Evolutionary conservation across 148 eudicot genomes (phyloP).

Genomic region (Vaccinium myrtillus): DNA sequence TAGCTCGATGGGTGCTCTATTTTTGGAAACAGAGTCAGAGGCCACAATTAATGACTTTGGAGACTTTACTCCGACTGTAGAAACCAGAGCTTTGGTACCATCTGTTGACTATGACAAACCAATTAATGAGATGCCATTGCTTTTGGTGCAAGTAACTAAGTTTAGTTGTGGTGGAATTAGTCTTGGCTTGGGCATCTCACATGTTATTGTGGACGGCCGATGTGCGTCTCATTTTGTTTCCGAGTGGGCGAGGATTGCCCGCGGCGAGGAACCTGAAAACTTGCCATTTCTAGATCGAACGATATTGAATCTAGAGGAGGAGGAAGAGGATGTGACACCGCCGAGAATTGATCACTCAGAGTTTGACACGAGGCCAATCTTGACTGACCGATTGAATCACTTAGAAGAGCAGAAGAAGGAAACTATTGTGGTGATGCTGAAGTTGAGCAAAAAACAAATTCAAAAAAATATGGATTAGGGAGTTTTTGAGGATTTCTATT

Average conservation of each 20-base stretch:
- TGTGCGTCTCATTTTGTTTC: constrained; percentile 31
- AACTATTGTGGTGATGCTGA: background rate
- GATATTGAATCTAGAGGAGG: constrained; percentile 22
- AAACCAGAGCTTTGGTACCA: constrained; percentile 19
- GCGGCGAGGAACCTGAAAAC: constrained; percentile 23
- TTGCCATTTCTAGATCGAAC: constrained; percentile 34
- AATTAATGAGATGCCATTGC: constrained; percentile 30
- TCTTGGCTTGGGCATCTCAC: constrained; percentile 31
- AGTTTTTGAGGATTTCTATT: background rate
- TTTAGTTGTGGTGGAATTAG: constrained; percentile 52
- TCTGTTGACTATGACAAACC: constrained; percentile 21
- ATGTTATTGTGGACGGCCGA: constrained; percentile 40
- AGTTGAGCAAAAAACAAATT: background rate
- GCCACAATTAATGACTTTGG: constrained; percentile 25
- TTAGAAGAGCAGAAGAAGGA: constrained; percentile 21
- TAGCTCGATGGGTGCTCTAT: constrained; percentile 34
- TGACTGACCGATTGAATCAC: constrained; percentile 17
- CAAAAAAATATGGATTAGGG: too few species aligned
- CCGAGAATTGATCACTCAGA: constrained; percentile 2
- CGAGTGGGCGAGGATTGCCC: constrained; percentile 48
- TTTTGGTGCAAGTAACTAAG: constrained; percentile 43
- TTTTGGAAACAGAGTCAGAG: constrained; percentile 38
- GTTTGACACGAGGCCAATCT: constrained; percentile 14
- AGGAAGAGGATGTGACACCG: background rate
- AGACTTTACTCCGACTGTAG: constrained; percentile 24